Evolutionary conservation across 1,139 yeast species (phyloP), one percentile per base, ranked within the genome.

Genomic region (Nakaseomyces nivariensis): DNA sequence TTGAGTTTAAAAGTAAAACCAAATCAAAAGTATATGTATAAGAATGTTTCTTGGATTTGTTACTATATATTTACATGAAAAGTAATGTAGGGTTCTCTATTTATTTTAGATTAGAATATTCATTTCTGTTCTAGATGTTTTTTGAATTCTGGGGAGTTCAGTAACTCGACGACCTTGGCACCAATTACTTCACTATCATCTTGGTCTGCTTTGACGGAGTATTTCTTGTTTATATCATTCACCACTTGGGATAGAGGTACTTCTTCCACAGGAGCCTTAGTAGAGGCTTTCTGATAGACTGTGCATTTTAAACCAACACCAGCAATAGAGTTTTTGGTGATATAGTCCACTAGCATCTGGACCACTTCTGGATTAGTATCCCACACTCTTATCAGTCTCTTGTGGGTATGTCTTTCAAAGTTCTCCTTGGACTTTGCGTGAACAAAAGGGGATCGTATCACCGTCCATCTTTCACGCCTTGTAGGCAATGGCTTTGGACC

Each of bases 401-500:
- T 80, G 66, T 79, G 87, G 0, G 97, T 92, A 49, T 79, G 77
- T 71, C 97, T 81, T 71, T 87, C 87, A 71, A 87, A 92, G 72
- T 92, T 92, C 71, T 92, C 96, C 71, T 92, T 92, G 8, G 95
- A 78, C 67, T 90, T 90, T 49, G 97, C 95, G 64, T 87, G 95
- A 34, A 87, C 96, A 67, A 92, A 92, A 1, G 97, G 97, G 4
- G 96, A 83, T 66, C 85, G 79, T 60, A 85, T 88, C 49, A 92
- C 96, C 0, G 98, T 92, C 86, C 96, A 92, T 58, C 89, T 79
- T 68, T 90, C 94, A 46, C 86, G 79, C 64, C 81, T 83, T 25
- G 80, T 75, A 34, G 85, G 83, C 53, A 82, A 67, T 17, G 88
- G 88, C 42, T 74, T 72, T 10, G 85, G 82, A 1, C 88, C 88